Evolutionary conservation across 345 rosid species (phyloP), one percentile per base, ranked within the genome.

Genomic region (Sisymbrium altissimum): DNA sequence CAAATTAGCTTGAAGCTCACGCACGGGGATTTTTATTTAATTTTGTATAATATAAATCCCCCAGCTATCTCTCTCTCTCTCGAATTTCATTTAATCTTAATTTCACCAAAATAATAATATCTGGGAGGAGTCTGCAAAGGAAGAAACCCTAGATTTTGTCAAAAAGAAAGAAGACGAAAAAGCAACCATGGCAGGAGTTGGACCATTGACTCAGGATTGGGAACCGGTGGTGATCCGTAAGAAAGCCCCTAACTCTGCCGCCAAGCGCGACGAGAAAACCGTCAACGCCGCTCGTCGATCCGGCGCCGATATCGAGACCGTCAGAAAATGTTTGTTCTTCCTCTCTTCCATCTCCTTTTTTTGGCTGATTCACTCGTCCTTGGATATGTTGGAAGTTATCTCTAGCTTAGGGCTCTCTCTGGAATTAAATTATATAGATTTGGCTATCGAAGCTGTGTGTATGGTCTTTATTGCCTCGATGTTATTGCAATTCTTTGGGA

Each of bases 271-370:
- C 46, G 97, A 90, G 80, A 88, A 90, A 78, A 82, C 82, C 71
- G 96, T 90, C 75, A 90, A 88, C 86, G 91, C 92, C 76, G 97
- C 97, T 63, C 92, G 94, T 25, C 89, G 97, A 10, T 13, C 88
- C 39, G 96, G 96, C 35, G 96, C 90, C 50, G 90, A 88, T 61
- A 86, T 90, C 78, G 96, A 90, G 45, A 66, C 93, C 73, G 30
- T 88, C 56, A 82, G 78, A 67, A 88, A 90, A 84, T 81, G 93
- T 88, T 69, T 68, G 91, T 85, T 71, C 18, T 85, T 71, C 18
- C 9, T 7, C 30, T 33, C 11, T 14, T 55, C 30, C 10, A 21
- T 32, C 43, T 13, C 29, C 17, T 27, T 6, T 18, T 0, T 53
- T 56, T 4, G 0, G 10, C 14, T 46, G 50, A 21, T 75, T 68